Evolutionary conservation across 2,329 filamentous ascomycete genomes (phyloP).

Genomic region (Ceratocystis ficicola): DNA sequence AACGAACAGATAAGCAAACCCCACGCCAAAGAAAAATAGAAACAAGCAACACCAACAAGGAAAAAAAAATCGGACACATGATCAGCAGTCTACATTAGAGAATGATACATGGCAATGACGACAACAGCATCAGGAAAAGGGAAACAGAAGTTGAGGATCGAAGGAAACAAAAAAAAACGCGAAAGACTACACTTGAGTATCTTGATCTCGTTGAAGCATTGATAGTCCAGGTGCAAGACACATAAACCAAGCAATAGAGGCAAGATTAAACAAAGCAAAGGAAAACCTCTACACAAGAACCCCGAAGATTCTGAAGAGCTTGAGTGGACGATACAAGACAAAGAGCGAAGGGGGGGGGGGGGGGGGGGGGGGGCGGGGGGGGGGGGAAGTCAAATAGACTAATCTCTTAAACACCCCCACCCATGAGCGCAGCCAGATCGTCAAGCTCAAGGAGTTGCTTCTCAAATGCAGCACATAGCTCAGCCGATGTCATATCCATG

Average conservation of each 20-base stretch:
- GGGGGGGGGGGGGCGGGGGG: no score
- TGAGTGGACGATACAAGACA: neutral
- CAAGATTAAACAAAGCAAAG: neutral
- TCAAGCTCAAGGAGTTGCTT: slow-evolving; percentile 48
- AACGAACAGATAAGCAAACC: neutral
- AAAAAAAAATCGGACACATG: neutral
- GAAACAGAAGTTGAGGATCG: neutral
- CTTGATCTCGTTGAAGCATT: neutral
- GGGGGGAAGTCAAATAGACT: neutral
- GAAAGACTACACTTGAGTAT: neutral
- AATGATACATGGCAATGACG: slow-evolving; percentile 11
- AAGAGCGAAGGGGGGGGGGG: no score
- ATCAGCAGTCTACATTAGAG: slow-evolving; percentile 13
- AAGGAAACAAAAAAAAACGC: neutral
- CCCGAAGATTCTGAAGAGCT: neutral
- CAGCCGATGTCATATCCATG: slow-evolving; percentile 45
- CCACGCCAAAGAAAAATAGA: slow-evolving; percentile 9
- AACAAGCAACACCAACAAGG: neutral
- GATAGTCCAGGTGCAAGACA: neutral
- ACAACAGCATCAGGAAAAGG: neutral
- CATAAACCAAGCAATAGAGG: neutral
- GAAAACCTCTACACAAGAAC: neutral
- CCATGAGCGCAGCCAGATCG: slow-evolving; percentile 51
- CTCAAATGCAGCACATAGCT: slow-evolving; percentile 48
- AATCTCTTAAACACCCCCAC: slow-evolving; percentile 40